Percentiles rank a stretch among this genome's conserved stretches.
These are phyloP conservation scores for Quercus rubra DNA, from an alignment of 306 rosid genomes.

Conservation along the genomic window DNA sequence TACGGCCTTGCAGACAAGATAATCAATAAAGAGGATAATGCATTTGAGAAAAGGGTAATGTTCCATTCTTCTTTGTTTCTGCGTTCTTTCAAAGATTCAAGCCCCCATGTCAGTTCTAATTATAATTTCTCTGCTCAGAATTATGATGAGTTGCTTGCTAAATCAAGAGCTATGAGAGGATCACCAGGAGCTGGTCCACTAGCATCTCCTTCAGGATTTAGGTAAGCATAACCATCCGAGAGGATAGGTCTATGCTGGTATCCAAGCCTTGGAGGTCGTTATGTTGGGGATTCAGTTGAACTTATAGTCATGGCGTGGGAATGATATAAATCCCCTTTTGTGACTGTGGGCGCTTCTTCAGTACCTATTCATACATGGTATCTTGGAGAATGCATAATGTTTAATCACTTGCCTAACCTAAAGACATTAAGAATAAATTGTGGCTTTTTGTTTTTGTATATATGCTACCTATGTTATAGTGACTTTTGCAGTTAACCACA, in stretches of 20 bases:
- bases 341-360: background rate
- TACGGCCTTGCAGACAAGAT: constrained; percentile 86
- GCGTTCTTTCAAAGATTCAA: background rate
- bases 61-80: constrained; percentile 1
- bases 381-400: background rate
- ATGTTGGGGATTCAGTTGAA: background rate
- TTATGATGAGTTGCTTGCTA: constrained; percentile 68
- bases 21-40: constrained; percentile 33
- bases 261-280: constrained; percentile 13
- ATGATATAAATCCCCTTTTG: background rate
- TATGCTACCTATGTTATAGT: background rate
- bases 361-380: constrained; percentile 1
- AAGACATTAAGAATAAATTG: background rate
- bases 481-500: background rate
- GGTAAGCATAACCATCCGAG: constrained; percentile 25
- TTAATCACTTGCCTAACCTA: background rate
- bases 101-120: constrained; percentile 3
- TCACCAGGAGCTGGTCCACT: constrained; percentile 57
- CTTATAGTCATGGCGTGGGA: too few relatives aligned
- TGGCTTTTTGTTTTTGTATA: background rate
- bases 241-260: constrained; percentile 9
- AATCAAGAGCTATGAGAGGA: constrained; percentile 67
- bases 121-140: constrained; percentile 44
- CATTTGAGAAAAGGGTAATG: constrained; percentile 72
- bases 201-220: constrained; percentile 72